A percentile compares a stretch with the other conserved stretches of the same genome.
Evolutionary conservation across 441 rosid species (phyloP).

Genomic region (Pelargonium fulgidum): DNA sequence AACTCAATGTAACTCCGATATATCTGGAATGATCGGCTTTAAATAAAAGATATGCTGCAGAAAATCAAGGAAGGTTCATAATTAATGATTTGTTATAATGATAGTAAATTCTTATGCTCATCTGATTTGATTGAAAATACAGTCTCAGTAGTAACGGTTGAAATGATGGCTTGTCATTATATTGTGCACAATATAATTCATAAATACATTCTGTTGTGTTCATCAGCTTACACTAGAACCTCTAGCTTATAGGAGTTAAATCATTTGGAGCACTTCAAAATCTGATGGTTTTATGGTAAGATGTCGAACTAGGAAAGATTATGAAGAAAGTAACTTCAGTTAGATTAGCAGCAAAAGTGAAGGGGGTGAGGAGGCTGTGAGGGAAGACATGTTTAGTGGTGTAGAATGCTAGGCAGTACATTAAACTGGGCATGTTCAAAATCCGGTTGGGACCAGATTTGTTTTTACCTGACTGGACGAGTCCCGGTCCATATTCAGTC

Average conservation of each 20-base stretch:
- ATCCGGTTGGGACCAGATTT: no score
- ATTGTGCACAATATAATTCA: neutral
- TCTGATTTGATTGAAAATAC: neutral
- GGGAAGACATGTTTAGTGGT: neutral
- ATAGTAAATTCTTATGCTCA: neutral
- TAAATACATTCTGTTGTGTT: neutral
- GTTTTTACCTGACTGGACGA: no score
- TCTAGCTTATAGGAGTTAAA: neutral
- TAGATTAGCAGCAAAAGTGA: slow-evolving; percentile 4
- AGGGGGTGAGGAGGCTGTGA: neutral
- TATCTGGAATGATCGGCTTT: neutral
- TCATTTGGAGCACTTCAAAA: neutral
- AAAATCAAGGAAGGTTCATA: no score
- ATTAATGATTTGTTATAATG: neutral
- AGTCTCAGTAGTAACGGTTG: neutral
- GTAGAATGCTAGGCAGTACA: neutral
- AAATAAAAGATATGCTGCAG: neutral
- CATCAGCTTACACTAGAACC: neutral
- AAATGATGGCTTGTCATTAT: neutral
- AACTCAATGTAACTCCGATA: neutral
- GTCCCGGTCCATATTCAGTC: no score
- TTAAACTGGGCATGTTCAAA: no score
- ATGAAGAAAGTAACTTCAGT: neutral
- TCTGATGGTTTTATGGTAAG: neutral
- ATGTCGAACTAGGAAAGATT: neutral